Conservation (phyloP, 805 yeast species). For the Saturnispora gosingensis region DNA sequence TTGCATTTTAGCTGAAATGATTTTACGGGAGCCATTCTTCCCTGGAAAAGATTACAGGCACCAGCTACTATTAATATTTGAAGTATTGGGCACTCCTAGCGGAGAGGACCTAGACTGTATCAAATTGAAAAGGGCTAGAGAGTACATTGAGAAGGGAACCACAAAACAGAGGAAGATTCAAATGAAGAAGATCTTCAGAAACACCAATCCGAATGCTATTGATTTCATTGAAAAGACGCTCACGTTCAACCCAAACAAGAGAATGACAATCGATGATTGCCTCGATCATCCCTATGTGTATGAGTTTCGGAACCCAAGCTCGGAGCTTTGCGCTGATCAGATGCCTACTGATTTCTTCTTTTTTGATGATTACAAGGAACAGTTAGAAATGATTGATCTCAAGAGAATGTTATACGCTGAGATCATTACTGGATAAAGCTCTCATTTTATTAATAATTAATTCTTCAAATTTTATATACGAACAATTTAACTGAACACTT, state of each 20-base stretch:
- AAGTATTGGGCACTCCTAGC: constrained; percentile 63
- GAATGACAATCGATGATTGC: constrained; percentile 79
- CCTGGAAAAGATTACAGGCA: constrained; percentile 71
- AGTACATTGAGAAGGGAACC: constrained; percentile 49
- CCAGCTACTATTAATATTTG: constrained; percentile 57
- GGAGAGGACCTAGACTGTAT: constrained; percentile 67
- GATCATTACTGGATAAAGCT: constrained; percentile 28
- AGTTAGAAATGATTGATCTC: constrained; percentile 39
- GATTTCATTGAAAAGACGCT: constrained; percentile 66
- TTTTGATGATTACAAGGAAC: constrained; percentile 45
- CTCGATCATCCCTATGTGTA: constrained; percentile 69
- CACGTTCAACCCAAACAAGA: constrained; percentile 68
- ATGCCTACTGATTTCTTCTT: constrained; percentile 49
- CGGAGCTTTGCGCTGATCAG: constrained; percentile 51
- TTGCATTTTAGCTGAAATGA: constrained; percentile 65
- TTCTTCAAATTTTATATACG: neutral
- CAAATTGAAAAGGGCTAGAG: constrained; percentile 67
- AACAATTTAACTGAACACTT: neutral
- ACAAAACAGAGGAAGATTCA: constrained; percentile 45
- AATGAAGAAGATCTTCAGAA: constrained; percentile 39
- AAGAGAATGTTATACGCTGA: constrained; percentile 45
- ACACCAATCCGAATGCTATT: constrained; percentile 39
- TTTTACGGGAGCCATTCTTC: constrained; percentile 51
- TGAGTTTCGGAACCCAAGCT: constrained; percentile 61
- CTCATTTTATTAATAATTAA: neutral